Evolutionary conservation across 1,284 basidiomycete genomes (phyloP), one percentile per base, ranked within the genome.

Genomic region (Pascua sp.): DNA sequence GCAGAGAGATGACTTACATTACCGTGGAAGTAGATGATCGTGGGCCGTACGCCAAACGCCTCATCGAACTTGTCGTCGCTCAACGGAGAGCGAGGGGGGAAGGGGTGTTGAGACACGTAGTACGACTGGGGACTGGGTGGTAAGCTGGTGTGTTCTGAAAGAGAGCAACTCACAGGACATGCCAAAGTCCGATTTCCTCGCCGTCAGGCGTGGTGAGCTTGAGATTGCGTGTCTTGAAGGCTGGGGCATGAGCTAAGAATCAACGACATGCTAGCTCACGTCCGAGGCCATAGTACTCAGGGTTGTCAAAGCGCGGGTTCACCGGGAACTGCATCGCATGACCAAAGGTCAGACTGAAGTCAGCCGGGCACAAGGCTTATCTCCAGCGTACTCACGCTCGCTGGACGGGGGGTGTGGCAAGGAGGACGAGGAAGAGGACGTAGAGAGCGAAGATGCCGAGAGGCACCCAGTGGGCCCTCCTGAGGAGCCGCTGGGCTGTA

Each of bases 1-100:
- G 24, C 24, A 46, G 5, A 8, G 12, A 12, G 11, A 13, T 2
- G 37, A 58, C 72, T 49, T 18, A 77, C 89, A 66, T 96, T 96
- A 11, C 94, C 95, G 65, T 98, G 95, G 55, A 95, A 82, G 77
- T 91, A 94, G 32, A 96, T 80, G 37, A 95, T 79, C 0, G 88
- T 92, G 0, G 90, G 90, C n/a, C 82, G 78, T 0, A 76, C 64
- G 11, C 77, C 74, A 15, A 93, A 75, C 1, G 90, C 87, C 5
- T 59, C 42, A 24, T 78, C 74, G 47, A 77, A 80, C 4, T 70
- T 62, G 0, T 50, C 52, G 0, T 67, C 61, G 0, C 53, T 53
- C 24, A 80, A 58, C 0, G 55, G 43, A 0, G 51, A 47, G 5
- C 55, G 41, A 1, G 67, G 68, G 4, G 64, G 62, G 53, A 69